phyloP scores from a whole-genome alignment of 768 basidiomycete genomes.

The Trametes meyenii region DNA sequence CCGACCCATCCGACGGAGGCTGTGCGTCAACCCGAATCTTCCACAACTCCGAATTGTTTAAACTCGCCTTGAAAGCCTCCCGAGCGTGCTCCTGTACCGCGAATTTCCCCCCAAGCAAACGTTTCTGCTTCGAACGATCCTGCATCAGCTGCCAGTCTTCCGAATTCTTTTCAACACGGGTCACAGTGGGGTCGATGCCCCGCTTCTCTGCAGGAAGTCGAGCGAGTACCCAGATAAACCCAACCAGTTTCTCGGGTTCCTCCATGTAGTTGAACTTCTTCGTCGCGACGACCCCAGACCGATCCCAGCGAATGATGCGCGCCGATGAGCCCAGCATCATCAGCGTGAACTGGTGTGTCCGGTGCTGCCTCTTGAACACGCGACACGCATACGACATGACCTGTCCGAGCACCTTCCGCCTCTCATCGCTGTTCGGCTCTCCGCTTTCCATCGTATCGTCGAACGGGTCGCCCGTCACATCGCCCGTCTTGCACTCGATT shows the following conservation, averaged over 20 bases:
- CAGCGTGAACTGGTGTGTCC: constrained; percentile 1
- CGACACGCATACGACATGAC: not conserved
- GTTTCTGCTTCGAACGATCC: not conserved
- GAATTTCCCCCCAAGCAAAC: too few species aligned
- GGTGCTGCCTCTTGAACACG: constrained; percentile 7
- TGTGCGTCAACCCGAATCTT: not conserved
- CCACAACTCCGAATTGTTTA: not conserved
- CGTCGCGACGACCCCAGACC: constrained; percentile 4
- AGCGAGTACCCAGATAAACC: constrained; percentile 9
- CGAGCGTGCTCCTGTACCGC: not conserved
- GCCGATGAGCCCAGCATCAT: not conserved
- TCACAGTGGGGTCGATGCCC: constrained; percentile 12
- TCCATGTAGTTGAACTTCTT: constrained; percentile 15
- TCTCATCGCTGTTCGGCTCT: not conserved
- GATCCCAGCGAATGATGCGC: constrained; percentile 13
- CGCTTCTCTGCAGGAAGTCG: not conserved
- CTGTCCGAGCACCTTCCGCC: not conserved
- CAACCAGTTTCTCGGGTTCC: not conserved
- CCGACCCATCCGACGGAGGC: not conserved
- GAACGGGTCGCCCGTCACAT: not conserved
- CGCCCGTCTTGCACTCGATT: constrained; percentile 6
- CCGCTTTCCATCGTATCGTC: not conserved
- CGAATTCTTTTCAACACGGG: not conserved
- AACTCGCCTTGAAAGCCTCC: not conserved
- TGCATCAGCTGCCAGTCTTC: not conserved